A percentile compares a stretch with the other conserved stretches of the same genome.
phyloP scores from a whole-genome alignment of 1,284 basidiomycete genomes.

The Sporisorium exsertum region DNA sequence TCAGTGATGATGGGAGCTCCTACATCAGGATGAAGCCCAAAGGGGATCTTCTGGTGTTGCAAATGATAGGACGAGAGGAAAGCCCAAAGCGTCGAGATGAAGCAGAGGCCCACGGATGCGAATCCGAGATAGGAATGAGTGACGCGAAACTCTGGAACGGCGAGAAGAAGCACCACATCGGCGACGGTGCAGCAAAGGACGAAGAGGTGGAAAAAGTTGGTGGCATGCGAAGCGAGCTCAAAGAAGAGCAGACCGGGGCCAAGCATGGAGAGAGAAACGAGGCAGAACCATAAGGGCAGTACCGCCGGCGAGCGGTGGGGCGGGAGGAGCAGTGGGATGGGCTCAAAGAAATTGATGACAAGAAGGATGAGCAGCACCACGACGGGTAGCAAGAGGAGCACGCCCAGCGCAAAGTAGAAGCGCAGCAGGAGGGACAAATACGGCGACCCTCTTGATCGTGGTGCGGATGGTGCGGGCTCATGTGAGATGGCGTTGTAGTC shows the following conservation, averaged over 20 bases:
- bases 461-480: conserved; percentile 6
- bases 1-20: conserved; percentile 47
- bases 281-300: conserved; percentile 51
- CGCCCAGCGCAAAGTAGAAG: conserved; percentile 41
- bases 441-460: conserved; percentile 26
- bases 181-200: conserved; percentile 34
- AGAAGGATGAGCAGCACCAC: conserved; percentile 44
- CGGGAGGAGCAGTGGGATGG: conserved; percentile 50
- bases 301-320: conserved; percentile 46
- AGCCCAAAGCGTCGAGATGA: conserved; percentile 46
- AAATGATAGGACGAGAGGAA: conserved; percentile 37
- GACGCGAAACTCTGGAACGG: conserved; percentile 40
- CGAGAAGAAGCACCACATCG: conserved; percentile 35
- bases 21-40: conserved; percentile 38
- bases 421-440: conserved; percentile 42
- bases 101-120: conserved; percentile 27
- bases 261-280: conserved; percentile 48
- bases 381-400: conserved; percentile 41
- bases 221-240: conserved; percentile 51
- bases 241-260: conserved; percentile 53
- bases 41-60: conserved; percentile 34
- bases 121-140: conserved; percentile 49
- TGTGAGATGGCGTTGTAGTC: conserved; percentile 32
- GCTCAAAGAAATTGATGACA: conserved; percentile 45
- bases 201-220: conserved; percentile 48